Evolutionary conservation across 208 protist genomes (phyloP).

Genomic region (Crithidia expoeki): DNA sequence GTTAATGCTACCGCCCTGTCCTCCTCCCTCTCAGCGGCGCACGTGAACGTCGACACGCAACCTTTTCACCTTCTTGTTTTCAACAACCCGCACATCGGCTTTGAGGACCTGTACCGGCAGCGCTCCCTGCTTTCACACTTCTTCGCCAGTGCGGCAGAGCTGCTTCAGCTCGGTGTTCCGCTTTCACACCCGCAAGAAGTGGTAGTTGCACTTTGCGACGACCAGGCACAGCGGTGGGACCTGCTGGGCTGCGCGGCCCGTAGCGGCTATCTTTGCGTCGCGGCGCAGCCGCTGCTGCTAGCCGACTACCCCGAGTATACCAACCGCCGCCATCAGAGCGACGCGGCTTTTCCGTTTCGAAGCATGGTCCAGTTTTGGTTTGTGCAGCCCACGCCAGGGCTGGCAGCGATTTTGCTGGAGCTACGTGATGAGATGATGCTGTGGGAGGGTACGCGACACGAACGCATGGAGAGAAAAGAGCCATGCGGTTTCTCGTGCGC

Average conservation of each 20-base stretch:
- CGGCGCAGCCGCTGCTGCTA: constrained; percentile 44
- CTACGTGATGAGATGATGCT: constrained; percentile 10
- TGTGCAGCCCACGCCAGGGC: constrained; percentile 7
- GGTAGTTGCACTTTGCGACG: constrained; percentile 56
- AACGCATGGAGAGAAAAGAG: neutral
- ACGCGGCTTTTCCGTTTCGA: constrained; percentile 54
- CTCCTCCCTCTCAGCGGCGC: neutral
- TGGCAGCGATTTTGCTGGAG: constrained; percentile 10
- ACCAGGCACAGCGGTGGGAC: constrained; percentile 55
- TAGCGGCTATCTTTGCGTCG: constrained; percentile 52
- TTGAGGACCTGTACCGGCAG: constrained; percentile 56
- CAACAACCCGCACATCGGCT: constrained; percentile 66
- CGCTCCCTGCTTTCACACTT: constrained; percentile 48
- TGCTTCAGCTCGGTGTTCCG: neutral
- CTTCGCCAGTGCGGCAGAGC: constrained; percentile 35
- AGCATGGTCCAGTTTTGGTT: constrained; percentile 74
- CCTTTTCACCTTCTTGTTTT: constrained; percentile 44
- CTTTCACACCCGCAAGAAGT: constrained; percentile 26
- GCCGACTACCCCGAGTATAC: constrained; percentile 51
- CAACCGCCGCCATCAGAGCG: constrained; percentile 58
- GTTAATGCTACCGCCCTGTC: constrained; percentile 53
- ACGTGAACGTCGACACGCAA: neutral
- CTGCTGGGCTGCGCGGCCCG: constrained; percentile 42
- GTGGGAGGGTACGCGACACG: constrained; percentile 9
- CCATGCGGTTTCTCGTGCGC: constrained; percentile 12